Percentiles rank a stretch among this genome's conserved stretches.
These are phyloP conservation scores for Penicillium psychrofluorescens DNA, from an alignment of 495 filamentous ascomycete genomes.

Conservation along the genomic window DNA sequence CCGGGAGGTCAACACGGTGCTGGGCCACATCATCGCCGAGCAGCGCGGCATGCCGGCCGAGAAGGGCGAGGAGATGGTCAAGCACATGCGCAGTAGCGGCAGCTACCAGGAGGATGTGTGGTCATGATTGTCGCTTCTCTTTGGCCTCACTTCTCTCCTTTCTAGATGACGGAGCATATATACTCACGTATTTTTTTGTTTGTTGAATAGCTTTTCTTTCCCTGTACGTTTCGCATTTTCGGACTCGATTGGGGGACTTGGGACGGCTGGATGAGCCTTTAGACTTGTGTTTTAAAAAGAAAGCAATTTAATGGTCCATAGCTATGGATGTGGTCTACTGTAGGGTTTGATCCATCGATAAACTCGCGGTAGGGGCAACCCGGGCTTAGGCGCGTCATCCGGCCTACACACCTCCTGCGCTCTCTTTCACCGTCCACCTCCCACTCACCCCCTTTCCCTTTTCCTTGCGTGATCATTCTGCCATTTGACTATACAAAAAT, in stretches of 20 bases:
- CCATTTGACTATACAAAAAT: no score
- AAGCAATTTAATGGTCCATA: conserved; percentile 1
- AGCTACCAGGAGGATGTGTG: conserved; percentile 98
- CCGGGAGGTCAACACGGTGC: conserved; percentile 81
- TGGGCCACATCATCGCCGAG: conserved; percentile 77
- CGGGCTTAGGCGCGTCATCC: no score
- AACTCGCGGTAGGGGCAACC: no score
- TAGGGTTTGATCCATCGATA: no score
- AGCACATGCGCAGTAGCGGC: conserved; percentile 85
- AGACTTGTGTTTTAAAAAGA: conserved; percentile 9
- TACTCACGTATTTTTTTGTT: conserved; percentile 8
- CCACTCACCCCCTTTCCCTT: no score
- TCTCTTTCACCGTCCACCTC: no score
- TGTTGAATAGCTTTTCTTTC: conserved; percentile 14
- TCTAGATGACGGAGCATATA: conserved; percentile 32
- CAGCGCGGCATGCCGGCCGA: conserved; percentile 72
- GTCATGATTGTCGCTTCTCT: conserved; percentile 51
- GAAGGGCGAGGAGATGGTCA: conserved; percentile 92
- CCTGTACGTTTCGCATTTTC: no score
- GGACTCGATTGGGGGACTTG: no score
- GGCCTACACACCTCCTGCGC: no score
- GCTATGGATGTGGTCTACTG: not conserved
- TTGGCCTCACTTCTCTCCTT: conserved; percentile 15
- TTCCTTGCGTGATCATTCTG: no score
- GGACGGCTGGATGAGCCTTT: not conserved